Evolutionary conservation across 148 eudicot genomes (phyloP), one percentile per base, ranked within the genome.

Genomic region (Camellia lanceoleosa): DNA sequence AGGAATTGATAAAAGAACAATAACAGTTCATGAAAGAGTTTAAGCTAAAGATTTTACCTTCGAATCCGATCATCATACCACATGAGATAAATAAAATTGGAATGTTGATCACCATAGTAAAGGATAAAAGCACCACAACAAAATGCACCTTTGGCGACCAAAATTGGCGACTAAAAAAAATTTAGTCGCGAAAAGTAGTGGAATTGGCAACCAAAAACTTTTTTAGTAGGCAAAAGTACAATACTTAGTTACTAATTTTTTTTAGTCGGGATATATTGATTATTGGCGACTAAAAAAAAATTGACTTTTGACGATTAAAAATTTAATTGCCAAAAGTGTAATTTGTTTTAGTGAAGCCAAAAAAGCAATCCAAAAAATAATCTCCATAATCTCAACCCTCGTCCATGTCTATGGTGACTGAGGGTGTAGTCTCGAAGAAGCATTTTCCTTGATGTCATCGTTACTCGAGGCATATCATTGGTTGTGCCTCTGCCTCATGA

Each of bases 371-470:
- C 98, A 94, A 86, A 92, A 86, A 58, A 88, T 62, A 88, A 88
- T 92, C 87, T 92, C 95, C 85, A 92, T 7, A 76, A 89, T 85
- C 90, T 94, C 95, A 80, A 89, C 62, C 98, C 97, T 91, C 66
- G 90, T 72, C 71, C 89, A 19, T 1, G 5, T 51, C 74, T 46
- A 71, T 59, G 91, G 86, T 7, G 87, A 68, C 11, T 71, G 72
- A 63, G 85, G 85, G 23, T 71, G 54, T 52, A 86, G 81, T 84
- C 88, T 90, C 51, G 95, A 93, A 80, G 92, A 90, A 0, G 95
- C 97, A 90, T 93, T 92, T 74, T 93, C 97, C 78, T 93, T 95
- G 52, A 93, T 89, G 63, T 93, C 97, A 52, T 93, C 97, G 30
- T 95, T 87, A 23, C 97, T 86, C 0, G 97, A 93, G 63, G 86